Evolutionary conservation across 371 early-diverging fungal genomes (phyloP).

Genomic region (Mortierella sp.): DNA sequence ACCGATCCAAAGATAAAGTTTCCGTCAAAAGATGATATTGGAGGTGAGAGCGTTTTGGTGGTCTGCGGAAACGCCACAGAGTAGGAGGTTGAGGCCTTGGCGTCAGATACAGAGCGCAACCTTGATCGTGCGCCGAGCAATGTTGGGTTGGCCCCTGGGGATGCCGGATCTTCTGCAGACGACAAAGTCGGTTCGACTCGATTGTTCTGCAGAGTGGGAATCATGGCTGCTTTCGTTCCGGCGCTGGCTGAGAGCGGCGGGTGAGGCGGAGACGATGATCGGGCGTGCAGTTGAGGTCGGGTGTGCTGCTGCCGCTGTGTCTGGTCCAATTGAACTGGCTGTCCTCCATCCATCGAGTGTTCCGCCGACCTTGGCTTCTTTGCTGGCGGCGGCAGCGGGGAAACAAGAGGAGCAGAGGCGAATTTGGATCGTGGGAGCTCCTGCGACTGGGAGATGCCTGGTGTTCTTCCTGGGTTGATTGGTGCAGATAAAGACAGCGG

Average conservation of each 20-base stretch:
- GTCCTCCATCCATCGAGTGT: conserved; percentile 8
- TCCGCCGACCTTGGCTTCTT: conserved; percentile 38
- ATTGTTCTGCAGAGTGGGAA: conserved; percentile 1
- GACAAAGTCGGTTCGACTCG: not conserved
- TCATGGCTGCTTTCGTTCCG: not conserved
- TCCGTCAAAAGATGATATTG: not conserved
- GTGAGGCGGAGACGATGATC: conserved; percentile 21
- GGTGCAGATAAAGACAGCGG: conserved; percentile 7
- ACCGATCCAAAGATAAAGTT: not conserved
- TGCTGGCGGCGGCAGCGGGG: conserved; percentile 11
- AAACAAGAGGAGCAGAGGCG: not conserved
- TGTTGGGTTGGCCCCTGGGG: conserved; percentile 23
- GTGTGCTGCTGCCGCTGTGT: conserved; percentile 12
- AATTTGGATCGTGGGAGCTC: not conserved
- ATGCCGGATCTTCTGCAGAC: not conserved
- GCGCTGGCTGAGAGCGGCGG: not conserved
- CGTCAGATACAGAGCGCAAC: conserved; percentile 38
- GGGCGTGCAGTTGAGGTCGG: not conserved
- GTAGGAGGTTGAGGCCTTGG: conserved; percentile 27
- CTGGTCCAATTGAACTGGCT: not conserved
- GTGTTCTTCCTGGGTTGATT: not conserved
- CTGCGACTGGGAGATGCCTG: conserved; percentile 1
- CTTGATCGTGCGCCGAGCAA: conserved; percentile 38
- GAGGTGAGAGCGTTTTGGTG: not conserved
- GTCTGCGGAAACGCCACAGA: conserved; percentile 23